Evolutionary conservation across 345 rosid genomes (phyloP), one percentile per base, ranked within the genome.

Genomic region (Eucalyptus cloeziana): DNA sequence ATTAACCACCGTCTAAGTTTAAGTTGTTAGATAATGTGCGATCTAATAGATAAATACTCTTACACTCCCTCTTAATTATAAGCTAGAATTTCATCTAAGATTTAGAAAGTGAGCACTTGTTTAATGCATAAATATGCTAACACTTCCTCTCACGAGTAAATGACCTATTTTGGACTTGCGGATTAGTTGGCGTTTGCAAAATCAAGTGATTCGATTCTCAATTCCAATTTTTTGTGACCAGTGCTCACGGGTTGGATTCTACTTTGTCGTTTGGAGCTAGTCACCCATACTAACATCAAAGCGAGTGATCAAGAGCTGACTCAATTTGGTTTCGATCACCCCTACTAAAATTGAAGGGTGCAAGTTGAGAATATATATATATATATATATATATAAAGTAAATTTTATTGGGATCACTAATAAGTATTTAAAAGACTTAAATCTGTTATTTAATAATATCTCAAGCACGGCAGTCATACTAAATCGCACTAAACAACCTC

Each of bases 261-360:
- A 52, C 25, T n/a, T n/a, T 52, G 58, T 52, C 0, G 2, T 52
- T 0, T 3, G 0, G 56, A 27, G 30, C 67, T 13, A 60, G 30
- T 27, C 14, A 27, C 3, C 14, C 67, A 60, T 27, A 60, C 4
- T 60, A 25, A 60, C 7, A 60, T 60, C 13, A 60, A 25, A 60
- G n/a, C 3, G 67, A 11, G 2, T 27, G 31, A 27, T 60, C 13
- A 1, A 27, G 67, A 2, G n/a, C 16, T 11, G 5, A 30, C 3
- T n/a, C 0, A 3, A n/a, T 31, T 64, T n/a, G 9, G 9, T 7
- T n/a, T 7, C 2, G 17, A 64, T n/a, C 33, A 0, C 9, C 5
- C 7, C 10, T 14, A 14, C 19, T n/a, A n/a, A 30, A 30, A 2
- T 24, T 24, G 27, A 56, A 30, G 19, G 0, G 19, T n/a, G 37